phyloP scores from a whole-genome alignment of 306 rosid genomes.

The Rosa chinensis region DNA sequence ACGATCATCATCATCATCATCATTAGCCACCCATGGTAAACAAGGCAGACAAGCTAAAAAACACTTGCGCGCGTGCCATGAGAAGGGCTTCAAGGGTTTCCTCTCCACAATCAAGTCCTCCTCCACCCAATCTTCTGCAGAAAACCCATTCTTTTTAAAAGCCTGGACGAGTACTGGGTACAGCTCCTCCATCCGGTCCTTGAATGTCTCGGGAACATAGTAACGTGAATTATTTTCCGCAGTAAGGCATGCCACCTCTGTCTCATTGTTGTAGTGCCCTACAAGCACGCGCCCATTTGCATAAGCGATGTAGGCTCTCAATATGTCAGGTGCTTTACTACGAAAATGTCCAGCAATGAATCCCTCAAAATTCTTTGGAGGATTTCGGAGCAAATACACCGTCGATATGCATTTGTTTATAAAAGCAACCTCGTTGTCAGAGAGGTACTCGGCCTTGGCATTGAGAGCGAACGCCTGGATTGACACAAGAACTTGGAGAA shows the following conservation, averaged over 20 bases:
- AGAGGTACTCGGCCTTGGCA: no score
- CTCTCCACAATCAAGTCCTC: no score
- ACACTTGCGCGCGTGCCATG: no score
- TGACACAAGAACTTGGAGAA: conserved; percentile 53
- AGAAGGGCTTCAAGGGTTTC: no score
- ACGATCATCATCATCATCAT: no score
- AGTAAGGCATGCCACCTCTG: no score
- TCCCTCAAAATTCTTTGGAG: conserved; percentile 37
- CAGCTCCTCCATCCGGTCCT: background rate
- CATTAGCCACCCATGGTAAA: no score
- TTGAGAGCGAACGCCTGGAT: conserved; percentile 51
- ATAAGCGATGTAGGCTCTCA: conserved; percentile 42
- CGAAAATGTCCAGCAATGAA: conserved; percentile 29
- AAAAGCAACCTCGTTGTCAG: no score
- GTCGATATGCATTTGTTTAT: conserved; percentile 19
- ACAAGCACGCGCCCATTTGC: conserved; percentile 12
- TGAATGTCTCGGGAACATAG: conserved; percentile 18
- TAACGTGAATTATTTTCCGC: no score
- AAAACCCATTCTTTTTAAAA: background rate
- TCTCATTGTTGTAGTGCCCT: conserved; percentile 19
- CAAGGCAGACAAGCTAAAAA: no score
- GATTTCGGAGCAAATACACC: conserved; percentile 17
- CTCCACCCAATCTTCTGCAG: no score
- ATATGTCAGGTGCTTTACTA: conserved; percentile 22
- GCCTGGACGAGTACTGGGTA: conserved; percentile 19